These are phyloP conservation scores for Exophiala sideris DNA, from an alignment of 2,329 filamentous ascomycete species.

Conservation along the genomic window DNA sequence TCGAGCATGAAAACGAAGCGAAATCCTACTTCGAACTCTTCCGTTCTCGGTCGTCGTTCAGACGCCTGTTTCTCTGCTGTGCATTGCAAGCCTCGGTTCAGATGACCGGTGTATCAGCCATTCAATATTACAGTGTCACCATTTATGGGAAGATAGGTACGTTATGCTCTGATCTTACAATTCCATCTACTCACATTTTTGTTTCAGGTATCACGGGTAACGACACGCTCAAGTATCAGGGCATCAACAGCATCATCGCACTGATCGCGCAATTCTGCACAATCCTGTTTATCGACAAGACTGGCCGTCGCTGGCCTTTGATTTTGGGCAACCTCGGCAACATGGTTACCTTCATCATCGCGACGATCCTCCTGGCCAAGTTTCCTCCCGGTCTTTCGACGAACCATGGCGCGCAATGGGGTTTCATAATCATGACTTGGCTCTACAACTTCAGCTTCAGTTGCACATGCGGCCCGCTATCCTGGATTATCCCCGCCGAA, in stretches of 20 bases:
- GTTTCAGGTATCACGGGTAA: conserved; percentile 62
- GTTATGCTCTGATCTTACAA: neutral
- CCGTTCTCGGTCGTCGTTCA: conserved; percentile 62
- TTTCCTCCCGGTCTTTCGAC: conserved; percentile 59
- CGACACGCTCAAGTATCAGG: conserved; percentile 70
- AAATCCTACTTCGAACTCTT: conserved; percentile 70
- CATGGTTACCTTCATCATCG: conserved; percentile 68
- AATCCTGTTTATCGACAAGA: conserved; percentile 62
- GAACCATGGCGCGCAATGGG: conserved; percentile 61
- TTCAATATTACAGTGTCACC: conserved; percentile 68
- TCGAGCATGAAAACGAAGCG: conserved; percentile 66
- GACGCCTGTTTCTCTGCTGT: conserved; percentile 66
- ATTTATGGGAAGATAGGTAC: conserved; percentile 64
- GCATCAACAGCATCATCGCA: conserved; percentile 69
- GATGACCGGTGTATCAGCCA: conserved; percentile 72
- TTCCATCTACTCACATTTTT: conserved; percentile 55
- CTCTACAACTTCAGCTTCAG: conserved; percentile 76
- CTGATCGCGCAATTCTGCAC: conserved; percentile 66
- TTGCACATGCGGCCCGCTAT: conserved; percentile 65
- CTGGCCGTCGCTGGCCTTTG: conserved; percentile 68
- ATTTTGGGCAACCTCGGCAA: conserved; percentile 71
- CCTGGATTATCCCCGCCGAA: conserved; percentile 59
- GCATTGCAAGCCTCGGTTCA: conserved; percentile 68
- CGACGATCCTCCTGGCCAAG: conserved; percentile 52
- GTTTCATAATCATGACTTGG: conserved; percentile 75